Conservation (phyloP, 805 yeast genomes). For the Ogataea trehaloabstinens region DNA sequence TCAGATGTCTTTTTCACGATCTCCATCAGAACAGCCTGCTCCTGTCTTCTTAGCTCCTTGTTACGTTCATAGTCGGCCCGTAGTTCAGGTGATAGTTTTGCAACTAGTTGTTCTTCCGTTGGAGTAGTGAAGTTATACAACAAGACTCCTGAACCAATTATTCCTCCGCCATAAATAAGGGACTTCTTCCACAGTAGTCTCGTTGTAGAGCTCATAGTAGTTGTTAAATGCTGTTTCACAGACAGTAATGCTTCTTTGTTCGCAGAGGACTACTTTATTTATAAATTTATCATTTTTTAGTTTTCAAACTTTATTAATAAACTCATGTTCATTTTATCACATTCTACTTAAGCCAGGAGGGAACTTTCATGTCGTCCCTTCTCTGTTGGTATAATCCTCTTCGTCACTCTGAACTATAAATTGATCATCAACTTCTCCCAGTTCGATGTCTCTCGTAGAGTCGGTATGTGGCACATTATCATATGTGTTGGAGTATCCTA, state of each 20-base stretch:
- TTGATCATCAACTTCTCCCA: constrained; percentile 41
- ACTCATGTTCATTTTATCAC: too few relatives aligned
- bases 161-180: constrained; percentile 52
- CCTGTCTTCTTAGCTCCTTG: constrained; percentile 57
- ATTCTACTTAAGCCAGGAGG: too few relatives aligned
- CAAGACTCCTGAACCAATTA: constrained; percentile 70
- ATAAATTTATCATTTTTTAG: too few relatives aligned
- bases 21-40: constrained; percentile 67
- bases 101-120: constrained; percentile 75
- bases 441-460: constrained; percentile 37
- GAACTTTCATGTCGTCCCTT: too few relatives aligned
- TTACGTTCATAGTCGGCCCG: constrained; percentile 71
- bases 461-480: constrained; percentile 25
- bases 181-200: constrained; percentile 28
- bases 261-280: too few relatives aligned
- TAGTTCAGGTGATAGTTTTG: constrained; percentile 77
- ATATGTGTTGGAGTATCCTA: constrained; percentile 39
- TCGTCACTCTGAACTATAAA: constrained; percentile 52
- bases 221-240: too few relatives aligned
- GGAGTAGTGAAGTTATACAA: constrained; percentile 77
- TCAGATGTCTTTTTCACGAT: constrained; percentile 61
- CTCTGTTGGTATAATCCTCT: constrained; percentile 27
- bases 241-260: too few relatives aligned
- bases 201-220: constrained; percentile 9
- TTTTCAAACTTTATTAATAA: too few relatives aligned